Evolutionary conservation across 1,284 basidiomycete species (phyloP).

Genomic region (Spongiforma sp.): DNA sequence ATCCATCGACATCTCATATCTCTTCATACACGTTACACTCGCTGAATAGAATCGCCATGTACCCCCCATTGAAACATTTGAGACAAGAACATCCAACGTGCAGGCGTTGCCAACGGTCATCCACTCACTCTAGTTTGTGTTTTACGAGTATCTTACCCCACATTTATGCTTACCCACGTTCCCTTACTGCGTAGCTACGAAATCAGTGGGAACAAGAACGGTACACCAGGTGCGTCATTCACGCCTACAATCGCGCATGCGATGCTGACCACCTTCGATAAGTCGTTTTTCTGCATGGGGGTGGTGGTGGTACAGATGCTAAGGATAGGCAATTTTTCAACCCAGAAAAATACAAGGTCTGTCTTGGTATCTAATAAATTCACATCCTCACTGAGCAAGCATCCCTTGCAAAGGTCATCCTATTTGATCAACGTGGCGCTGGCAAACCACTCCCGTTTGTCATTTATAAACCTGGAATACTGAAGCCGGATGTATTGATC

Average conservation of each 20-base stretch:
- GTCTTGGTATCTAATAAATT: conserved; percentile 23
- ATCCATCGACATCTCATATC: conserved; percentile 30
- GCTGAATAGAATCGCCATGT: conserved; percentile 44
- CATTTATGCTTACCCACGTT: conserved; percentile 6
- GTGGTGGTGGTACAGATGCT: conserved; percentile 66
- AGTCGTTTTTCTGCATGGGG: too few relatives aligned
- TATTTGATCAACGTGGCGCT: conserved; percentile 86
- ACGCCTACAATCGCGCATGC: background rate
- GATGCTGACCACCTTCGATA: too few relatives aligned
- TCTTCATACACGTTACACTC: conserved; percentile 3
- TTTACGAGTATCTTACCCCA: too few relatives aligned
- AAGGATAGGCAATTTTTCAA: conserved; percentile 83
- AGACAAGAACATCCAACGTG: conserved; percentile 72
- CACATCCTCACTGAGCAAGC: background rate
- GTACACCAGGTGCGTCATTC: conserved; percentile 68
- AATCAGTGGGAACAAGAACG: conserved; percentile 76
- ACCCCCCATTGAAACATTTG: conserved; percentile 68
- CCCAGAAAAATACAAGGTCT: conserved; percentile 81
- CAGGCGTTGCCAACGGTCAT: conserved; percentile 53
- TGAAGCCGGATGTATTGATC: conserved; percentile 19
- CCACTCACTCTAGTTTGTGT: conserved; percentile 83
- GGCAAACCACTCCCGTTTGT: conserved; percentile 86
- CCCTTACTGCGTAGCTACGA: conserved; percentile 64
- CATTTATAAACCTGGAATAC: background rate
- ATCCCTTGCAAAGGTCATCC: conserved; percentile 59